A percentile compares a stretch with the other conserved stretches of the same genome.
Evolutionary conservation across 1,139 yeast genomes (phyloP).

Genomic region (Yamadazyma dendronema): DNA sequence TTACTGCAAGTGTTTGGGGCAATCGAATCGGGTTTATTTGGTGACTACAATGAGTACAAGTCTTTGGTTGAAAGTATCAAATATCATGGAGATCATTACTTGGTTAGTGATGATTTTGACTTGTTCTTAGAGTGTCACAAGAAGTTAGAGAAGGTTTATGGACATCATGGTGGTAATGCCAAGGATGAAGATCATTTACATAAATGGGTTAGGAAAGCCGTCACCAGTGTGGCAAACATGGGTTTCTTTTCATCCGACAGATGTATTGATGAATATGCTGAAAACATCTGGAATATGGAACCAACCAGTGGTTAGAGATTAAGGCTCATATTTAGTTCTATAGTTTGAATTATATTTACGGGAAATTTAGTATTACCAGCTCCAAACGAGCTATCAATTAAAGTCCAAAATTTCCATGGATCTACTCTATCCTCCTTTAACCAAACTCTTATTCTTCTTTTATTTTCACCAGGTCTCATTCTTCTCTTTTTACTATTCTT

Average conservation of each 20-base stretch:
- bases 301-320: slow-evolving; percentile 40
- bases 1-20: slow-evolving; percentile 64
- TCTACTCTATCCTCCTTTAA: no score
- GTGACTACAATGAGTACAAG: slow-evolving; percentile 65
- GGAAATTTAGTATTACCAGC: neutral
- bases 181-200: slow-evolving; percentile 52
- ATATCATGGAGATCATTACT: slow-evolving; percentile 78
- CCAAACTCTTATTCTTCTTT: no score
- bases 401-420: no score
- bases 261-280: slow-evolving; percentile 91
- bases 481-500: no score
- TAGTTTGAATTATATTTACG: neutral
- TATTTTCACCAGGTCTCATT: no score
- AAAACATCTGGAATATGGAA: slow-evolving; percentile 88
- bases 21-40: slow-evolving; percentile 70
- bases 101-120: slow-evolving; percentile 87
- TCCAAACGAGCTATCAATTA: no score
- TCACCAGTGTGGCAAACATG: slow-evolving; percentile 84
- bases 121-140: slow-evolving; percentile 79
- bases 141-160: slow-evolving; percentile 71
- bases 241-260: slow-evolving; percentile 92
- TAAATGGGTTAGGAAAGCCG: slow-evolving; percentile 74
- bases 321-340: neutral
- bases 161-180: slow-evolving; percentile 43
- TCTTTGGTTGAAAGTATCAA: slow-evolving; percentile 68